A percentile compares a stretch with the other conserved stretches of the same genome.
phyloP scores from a whole-genome alignment of 1,139 yeast genomes.

The Yamadazyma membranifaciens region DNA sequence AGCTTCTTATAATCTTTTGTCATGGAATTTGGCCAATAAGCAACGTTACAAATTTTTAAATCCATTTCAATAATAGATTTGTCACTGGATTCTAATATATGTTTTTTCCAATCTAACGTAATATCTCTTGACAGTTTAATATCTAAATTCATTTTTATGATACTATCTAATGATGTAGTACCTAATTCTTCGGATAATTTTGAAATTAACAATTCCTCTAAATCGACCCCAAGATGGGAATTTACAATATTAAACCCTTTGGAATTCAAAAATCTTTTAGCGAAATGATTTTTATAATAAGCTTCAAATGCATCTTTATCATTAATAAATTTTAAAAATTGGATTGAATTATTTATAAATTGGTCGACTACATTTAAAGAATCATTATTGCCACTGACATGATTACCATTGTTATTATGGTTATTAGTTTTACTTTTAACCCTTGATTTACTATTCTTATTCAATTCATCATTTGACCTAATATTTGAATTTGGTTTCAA shows the following conservation, averaged over 20 bases:
- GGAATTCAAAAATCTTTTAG: conserved; percentile 70
- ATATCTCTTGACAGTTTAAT: conserved; percentile 65
- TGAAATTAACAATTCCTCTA: conserved; percentile 70
- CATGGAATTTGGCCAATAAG: conserved; percentile 52
- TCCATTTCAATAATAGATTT: conserved; percentile 38
- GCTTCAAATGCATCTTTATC: conserved; percentile 90
- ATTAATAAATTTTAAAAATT: conserved; percentile 63
- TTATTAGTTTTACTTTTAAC: not conserved
- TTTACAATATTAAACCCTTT: conserved; percentile 25
- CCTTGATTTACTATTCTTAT: not conserved
- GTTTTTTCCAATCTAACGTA: conserved; percentile 50
- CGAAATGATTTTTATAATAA: conserved; percentile 84
- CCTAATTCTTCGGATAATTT: conserved; percentile 80
- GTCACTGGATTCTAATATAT: conserved; percentile 18
- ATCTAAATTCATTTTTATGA: conserved; percentile 89
- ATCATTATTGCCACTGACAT: not conserved
- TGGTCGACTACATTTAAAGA: conserved; percentile 47
- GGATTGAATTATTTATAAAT: conserved; percentile 54
- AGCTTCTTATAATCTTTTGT: conserved; percentile 56
- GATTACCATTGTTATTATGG: not conserved
- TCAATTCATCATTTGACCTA: conserved; percentile 27
- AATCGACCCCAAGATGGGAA: conserved; percentile 37
- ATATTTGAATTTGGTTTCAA: conserved; percentile 12
- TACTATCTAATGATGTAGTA: conserved; percentile 70
- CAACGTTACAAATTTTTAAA: conserved; percentile 52